Evolutionary conservation across 2,329 filamentous ascomycete genomes (phyloP).

Genomic region (Fusarium equiseti): DNA sequence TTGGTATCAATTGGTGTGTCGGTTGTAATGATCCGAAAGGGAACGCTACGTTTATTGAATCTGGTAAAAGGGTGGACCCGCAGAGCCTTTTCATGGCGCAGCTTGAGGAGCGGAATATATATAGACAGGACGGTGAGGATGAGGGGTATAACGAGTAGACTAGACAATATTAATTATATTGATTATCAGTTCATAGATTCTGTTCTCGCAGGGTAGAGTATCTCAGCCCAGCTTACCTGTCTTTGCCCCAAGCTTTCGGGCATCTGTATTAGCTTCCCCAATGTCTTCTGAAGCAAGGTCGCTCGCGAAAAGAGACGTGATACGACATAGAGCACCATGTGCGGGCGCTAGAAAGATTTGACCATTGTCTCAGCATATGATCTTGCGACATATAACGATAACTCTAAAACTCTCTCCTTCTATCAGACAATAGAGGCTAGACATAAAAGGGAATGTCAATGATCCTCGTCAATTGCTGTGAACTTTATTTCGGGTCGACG

Average conservation of each 20-base stretch:
- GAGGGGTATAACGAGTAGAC: neutral
- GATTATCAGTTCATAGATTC: no score
- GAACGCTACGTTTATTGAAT: constrained; percentile 24
- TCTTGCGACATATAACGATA: neutral
- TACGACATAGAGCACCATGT: no score
- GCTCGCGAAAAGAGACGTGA: no score
- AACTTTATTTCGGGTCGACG: neutral
- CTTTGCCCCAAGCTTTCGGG: no score
- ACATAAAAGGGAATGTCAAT: neutral
- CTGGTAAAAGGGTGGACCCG: constrained; percentile 5
- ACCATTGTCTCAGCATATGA: no score
- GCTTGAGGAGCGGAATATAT: constrained; percentile 4
- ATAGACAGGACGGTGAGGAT: neutral
- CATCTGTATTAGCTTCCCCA: no score
- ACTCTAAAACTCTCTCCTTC: neutral
- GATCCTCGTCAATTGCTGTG: rapidly evolving
- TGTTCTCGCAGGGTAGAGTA: no score
- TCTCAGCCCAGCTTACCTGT: no score
- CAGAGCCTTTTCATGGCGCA: constrained; percentile 37
- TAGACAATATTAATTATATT: neutral
- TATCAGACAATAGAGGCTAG: neutral
- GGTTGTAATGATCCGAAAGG: constrained; percentile 14
- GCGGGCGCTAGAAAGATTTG: no score
- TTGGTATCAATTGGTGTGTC: constrained; percentile 43
- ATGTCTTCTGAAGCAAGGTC: no score